These are phyloP conservation scores for Trichosanthes truncata DNA, from an alignment of 306 rosid species.

Conservation along the genomic window DNA sequence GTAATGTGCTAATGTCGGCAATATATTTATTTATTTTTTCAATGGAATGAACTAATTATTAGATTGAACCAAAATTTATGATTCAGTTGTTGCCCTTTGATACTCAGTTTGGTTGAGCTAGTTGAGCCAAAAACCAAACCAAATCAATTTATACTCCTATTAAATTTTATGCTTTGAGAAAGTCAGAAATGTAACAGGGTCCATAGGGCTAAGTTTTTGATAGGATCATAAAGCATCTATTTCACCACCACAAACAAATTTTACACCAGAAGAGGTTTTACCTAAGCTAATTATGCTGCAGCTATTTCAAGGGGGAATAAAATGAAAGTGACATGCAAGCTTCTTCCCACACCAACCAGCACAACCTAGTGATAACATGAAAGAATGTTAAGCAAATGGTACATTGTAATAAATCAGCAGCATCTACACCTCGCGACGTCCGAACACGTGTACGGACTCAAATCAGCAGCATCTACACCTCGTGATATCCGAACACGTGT, in stretches of 20 bases:
- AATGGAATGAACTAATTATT: too few species aligned
- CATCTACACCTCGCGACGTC: conserved; percentile 57
- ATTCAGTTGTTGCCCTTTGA: background rate
- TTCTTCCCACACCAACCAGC: background rate
- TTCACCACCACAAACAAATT: background rate
- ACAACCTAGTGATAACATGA: background rate
- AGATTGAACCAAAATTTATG: too few species aligned
- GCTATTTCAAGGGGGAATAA: background rate
- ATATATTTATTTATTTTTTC: too few species aligned
- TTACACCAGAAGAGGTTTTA: background rate
- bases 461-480: conserved; percentile 79
- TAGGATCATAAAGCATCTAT: background rate
- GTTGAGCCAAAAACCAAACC: background rate
- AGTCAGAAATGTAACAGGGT: background rate
- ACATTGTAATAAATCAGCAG: background rate
- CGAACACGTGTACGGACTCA: conserved; percentile 55
- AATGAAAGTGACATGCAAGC: background rate
- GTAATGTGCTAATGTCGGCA: too few species aligned
- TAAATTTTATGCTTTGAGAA: background rate
- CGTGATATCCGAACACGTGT: conserved; percentile 47
- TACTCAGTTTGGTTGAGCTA: background rate
- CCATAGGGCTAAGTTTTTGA: background rate
- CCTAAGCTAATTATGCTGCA: background rate
- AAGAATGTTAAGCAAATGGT: conserved; percentile 10
- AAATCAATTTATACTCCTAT: background rate